Evolutionary conservation across 257 asterid species (phyloP).

Genomic region (Gentiana macrophylla): DNA sequence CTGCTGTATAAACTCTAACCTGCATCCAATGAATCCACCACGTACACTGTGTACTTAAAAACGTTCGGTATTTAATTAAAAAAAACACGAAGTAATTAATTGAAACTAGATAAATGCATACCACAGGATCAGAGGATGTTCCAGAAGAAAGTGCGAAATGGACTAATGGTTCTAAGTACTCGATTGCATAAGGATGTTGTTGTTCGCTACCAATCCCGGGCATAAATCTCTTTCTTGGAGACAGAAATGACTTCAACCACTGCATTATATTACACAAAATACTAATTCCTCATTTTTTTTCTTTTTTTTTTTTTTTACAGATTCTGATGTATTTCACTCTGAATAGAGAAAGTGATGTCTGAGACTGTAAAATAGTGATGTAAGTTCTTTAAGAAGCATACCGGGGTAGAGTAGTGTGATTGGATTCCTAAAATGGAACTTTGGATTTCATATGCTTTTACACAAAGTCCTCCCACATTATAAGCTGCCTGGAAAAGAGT

Average conservation of each 20-base stretch:
- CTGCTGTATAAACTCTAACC: conserved; percentile 63
- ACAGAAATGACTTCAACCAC: conserved; percentile 72
- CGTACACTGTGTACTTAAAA: not conserved
- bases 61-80: no score
- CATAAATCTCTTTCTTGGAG: conserved; percentile 67
- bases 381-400: conserved; percentile 8
- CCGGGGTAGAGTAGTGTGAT: conserved; percentile 76
- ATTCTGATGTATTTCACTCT: no score
- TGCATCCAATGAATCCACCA: conserved; percentile 18
- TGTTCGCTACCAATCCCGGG: conserved; percentile 20
- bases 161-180: conserved; percentile 79
- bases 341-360: no score
- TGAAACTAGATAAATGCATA: conserved; percentile 11
- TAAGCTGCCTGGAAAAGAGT: conserved; percentile 54
- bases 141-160: conserved; percentile 90
- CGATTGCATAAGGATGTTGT: conserved; percentile 56
- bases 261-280: conserved; percentile 18
- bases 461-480: conserved; percentile 72
- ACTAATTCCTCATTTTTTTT: no score
- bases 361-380: no score
- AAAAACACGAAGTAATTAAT: no score
- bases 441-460: conserved; percentile 78
- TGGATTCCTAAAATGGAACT: conserved; percentile 66
- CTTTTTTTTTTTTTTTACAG: no score
- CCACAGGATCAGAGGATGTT: conserved; percentile 70